Conservation (phyloP, 306 rosid genomes). For the Glycyrrhiza uralensis region DNA sequence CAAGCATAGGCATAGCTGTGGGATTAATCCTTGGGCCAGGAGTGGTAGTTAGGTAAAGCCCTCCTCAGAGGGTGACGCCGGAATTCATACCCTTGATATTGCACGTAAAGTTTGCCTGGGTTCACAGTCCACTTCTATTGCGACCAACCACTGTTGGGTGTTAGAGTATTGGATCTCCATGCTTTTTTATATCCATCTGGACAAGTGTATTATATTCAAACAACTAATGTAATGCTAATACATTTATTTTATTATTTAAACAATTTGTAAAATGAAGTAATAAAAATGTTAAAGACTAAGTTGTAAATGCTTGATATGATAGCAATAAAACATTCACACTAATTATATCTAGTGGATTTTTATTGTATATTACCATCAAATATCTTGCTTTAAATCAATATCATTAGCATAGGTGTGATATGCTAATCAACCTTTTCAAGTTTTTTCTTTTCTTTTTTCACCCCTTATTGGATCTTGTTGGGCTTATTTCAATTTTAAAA, state of each 20-base stretch:
- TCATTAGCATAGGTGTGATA: neutral
- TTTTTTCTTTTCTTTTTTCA: neutral
- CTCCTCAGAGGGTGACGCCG: neutral
- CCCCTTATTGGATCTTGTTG: neutral
- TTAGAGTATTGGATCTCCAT: neutral
- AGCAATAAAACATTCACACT: constrained; percentile 6
- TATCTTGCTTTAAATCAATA: neutral
- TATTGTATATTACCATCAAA: neutral
- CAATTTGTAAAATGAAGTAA: constrained; percentile 7
- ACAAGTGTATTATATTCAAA: neutral
- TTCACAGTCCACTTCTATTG: too few relatives aligned
- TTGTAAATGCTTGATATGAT: neutral
- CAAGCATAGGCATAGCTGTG: neutral
- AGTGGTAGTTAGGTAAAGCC: neutral
- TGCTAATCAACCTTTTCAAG: neutral
- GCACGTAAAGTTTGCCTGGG: neutral
- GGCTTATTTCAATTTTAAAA: constrained; percentile 2
- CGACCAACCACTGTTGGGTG: neutral
- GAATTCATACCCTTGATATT: neutral
- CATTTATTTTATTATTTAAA: neutral
- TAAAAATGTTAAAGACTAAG: neutral
- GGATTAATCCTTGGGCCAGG: neutral
- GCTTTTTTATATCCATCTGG: neutral
- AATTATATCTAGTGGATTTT: constrained; percentile 4
- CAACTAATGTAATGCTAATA: neutral